Evolutionary conservation across 441 rosid genomes (phyloP).

Genomic region (Pelargonium cotyledonis): DNA sequence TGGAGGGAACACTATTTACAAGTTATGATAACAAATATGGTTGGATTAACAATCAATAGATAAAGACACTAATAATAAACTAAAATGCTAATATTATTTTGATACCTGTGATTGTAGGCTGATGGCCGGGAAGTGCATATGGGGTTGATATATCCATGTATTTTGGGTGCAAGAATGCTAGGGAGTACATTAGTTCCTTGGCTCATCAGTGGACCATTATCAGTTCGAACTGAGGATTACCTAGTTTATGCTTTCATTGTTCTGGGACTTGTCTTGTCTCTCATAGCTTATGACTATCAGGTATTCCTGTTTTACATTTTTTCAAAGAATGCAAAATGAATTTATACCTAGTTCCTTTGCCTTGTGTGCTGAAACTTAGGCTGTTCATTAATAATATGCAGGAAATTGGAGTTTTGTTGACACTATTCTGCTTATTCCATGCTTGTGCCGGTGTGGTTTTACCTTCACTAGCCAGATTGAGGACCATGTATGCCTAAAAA

Average conservation of each 20-base stretch:
- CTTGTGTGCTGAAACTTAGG: constrained; percentile 11
- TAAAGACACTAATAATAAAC: constrained; percentile 12
- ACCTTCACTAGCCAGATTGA: constrained; percentile 88
- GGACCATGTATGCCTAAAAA: constrained; percentile 57
- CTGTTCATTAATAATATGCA: constrained; percentile 32
- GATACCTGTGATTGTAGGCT: constrained; percentile 46
- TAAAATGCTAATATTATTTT: constrained; percentile 10
- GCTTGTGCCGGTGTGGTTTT: constrained; percentile 57
- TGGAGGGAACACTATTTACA: background rate
- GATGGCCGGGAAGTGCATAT: constrained; percentile 86
- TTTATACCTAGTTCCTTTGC: constrained; percentile 5
- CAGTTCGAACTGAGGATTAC: constrained; percentile 76
- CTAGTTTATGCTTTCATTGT: constrained; percentile 48
- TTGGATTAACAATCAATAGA: background rate
- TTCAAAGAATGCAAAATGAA: constrained; percentile 6
- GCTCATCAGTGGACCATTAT: constrained; percentile 57
- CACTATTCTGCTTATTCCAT: constrained; percentile 72
- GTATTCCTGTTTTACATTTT: constrained; percentile 31
- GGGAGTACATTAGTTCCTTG: constrained; percentile 88
- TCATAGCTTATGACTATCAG: constrained; percentile 92
- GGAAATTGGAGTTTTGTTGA: constrained; percentile 73
- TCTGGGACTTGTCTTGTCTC: constrained; percentile 58
- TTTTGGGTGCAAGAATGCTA: constrained; percentile 87
- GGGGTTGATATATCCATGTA: constrained; percentile 75
- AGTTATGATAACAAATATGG: background rate